phyloP scores from a whole-genome alignment of 805 yeast species.

The Nakazawaea holstii region DNA sequence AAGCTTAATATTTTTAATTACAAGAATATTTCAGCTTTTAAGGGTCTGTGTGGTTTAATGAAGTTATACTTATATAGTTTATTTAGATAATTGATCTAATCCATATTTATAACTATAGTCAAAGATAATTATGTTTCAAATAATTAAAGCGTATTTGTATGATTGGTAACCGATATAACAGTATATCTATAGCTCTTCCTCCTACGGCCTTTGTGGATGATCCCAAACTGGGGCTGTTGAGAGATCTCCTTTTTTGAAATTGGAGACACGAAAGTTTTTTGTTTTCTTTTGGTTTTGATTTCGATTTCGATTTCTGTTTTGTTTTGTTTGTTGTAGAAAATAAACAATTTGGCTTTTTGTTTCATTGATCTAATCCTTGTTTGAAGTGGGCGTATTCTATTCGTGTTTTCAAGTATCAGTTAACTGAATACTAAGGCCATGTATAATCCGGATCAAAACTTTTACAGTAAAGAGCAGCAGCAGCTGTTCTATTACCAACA shows the following conservation, averaged over 20 bases:
- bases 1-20: constrained; percentile 29
- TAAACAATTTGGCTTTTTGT: too few species aligned
- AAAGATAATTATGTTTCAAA: constrained; percentile 5
- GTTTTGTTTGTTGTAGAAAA: too few species aligned
- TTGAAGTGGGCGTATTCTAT: too few species aligned
- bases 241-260: too few species aligned
- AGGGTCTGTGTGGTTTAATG: constrained; percentile 7
- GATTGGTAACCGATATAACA: not conserved
- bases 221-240: too few species aligned
- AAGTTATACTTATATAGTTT: constrained; percentile 6
- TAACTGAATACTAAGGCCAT: not conserved
- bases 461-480: constrained; percentile 17
- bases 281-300: too few species aligned
- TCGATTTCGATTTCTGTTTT: too few species aligned
- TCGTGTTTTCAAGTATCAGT: constrained; percentile 8
- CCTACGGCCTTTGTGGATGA: too few species aligned
- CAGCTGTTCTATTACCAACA: constrained; percentile 25
- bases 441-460: constrained; percentile 15
- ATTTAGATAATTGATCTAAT: not conserved
- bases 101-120: not conserved
- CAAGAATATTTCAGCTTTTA: constrained; percentile 3
- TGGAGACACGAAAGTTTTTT: too few species aligned
- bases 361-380: not conserved
- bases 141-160: constrained; percentile 1
- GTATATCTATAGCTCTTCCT: too few species aligned